A percentile compares a stretch with the other conserved stretches of the same genome.
phyloP scores from a whole-genome alignment of 148 eudicot genomes.

The Amaranthus hypochondriacus region DNA sequence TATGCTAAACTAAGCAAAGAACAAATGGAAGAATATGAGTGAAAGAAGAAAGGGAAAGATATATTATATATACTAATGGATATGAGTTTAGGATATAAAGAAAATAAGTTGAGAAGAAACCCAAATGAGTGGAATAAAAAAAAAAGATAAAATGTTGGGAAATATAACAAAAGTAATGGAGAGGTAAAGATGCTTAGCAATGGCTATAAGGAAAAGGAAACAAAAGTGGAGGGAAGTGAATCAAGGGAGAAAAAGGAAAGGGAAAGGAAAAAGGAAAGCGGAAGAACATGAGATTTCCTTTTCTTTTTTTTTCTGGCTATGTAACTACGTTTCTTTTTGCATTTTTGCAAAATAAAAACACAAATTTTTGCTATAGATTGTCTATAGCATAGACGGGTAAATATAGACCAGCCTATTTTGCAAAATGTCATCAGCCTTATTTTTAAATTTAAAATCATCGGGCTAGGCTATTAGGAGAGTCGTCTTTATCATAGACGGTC shows the following conservation, averaged over 20 bases:
- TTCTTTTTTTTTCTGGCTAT: constrained; percentile 5
- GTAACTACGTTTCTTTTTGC: background rate
- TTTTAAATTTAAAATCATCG: too few relatives aligned
- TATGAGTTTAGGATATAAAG: background rate
- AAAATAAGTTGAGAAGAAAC: constrained; percentile 20
- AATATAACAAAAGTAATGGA: constrained; percentile 35
- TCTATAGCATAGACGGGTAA: too few relatives aligned
- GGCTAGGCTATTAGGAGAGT: too few relatives aligned
- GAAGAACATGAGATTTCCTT: constrained; percentile 20
- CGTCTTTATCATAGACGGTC: too few relatives aligned
- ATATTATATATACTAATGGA: too few relatives aligned
- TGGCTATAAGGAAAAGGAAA: constrained; percentile 44
- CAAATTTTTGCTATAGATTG: too few relatives aligned
- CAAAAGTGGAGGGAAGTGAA: constrained; percentile 23
- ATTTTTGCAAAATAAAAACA: background rate
- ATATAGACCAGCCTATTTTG: too few relatives aligned
- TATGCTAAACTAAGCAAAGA: constrained; percentile 15
- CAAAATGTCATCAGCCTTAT: too few relatives aligned
- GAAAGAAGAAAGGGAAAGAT: background rate
- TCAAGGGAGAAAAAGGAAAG: background rate
- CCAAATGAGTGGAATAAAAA: constrained; percentile 11
- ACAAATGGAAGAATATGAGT: constrained; percentile 20
- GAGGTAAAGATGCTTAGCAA: constrained; percentile 57
- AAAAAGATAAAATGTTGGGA: constrained; percentile 23
- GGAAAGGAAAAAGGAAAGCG: constrained; percentile 5